Evolutionary conservation across 2,329 filamentous ascomycete genomes (phyloP), one percentile per base, ranked within the genome.

Genomic region (Alternaria longipes): DNA sequence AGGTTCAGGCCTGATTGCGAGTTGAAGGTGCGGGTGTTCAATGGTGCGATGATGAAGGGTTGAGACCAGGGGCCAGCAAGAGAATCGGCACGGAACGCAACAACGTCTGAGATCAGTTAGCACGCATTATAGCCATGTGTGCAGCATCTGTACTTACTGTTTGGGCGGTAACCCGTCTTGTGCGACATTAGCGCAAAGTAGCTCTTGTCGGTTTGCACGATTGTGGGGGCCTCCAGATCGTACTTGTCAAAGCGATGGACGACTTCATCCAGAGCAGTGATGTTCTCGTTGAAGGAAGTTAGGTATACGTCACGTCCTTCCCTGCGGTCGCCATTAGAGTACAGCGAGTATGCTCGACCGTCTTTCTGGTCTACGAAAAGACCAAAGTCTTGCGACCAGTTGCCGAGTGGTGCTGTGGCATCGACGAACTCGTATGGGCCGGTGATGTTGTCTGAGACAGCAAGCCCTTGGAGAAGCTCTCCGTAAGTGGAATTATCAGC

Each of bases 361-460:
- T 86, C 82, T 59, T 87, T 87, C 74, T 85, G 85, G 66, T 89
- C 86, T 4, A 84, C 86, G 63, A 89, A 88, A 22, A 87, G 78
- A 9, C 86, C 86, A 46, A 87, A 89, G 56, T 89, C 86, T 64
- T 89, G 86, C 0, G 84, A 87, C 86, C 86, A 88, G 71, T 88
- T 89, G 2, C 86, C 86, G 0, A 88, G 81, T 0, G 86, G 86
- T 0, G 82, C 77, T 0, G 82, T 84, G 1, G 85, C 86, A 41
- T 84, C 80, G 14, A 86, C 78, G 59, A 87, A 87, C 2, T 69
- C 80, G 70, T 87, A 88, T 0, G 86, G 86, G 0, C 86, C 86
- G 0, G 78, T 79, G 56, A 86, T 83, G 28, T 80, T 82, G 56
- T 85, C 82, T 0, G 85, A 81, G 1, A 82, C 82, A 3, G 86